Evolutionary conservation across 2,329 filamentous ascomycete genomes (phyloP).

Genomic region (Dendryphion nanum): DNA sequence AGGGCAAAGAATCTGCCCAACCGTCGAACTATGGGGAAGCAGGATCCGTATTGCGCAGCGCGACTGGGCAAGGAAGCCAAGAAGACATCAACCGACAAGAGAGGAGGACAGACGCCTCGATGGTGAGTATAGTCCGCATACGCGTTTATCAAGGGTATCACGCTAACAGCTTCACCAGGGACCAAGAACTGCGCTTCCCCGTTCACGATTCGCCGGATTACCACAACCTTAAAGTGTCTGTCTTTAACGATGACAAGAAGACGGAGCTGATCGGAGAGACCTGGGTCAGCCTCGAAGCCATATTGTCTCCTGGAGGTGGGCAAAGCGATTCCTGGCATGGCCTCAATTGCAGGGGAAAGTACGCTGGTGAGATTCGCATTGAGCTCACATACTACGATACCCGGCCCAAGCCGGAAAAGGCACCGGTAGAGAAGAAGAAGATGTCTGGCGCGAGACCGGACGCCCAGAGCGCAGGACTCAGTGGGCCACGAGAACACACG

Average conservation of each 20-base stretch:
- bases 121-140: conserved; percentile 75
- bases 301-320: conserved; percentile 84
- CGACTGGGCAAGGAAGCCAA: conserved; percentile 94
- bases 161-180: conserved; percentile 59
- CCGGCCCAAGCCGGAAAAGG: conserved; percentile 76
- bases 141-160: not conserved
- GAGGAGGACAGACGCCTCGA: conserved; percentile 91
- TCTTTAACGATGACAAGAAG: conserved; percentile 98
- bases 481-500: conserved; percentile 55
- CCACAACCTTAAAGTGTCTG: conserved; percentile 88
- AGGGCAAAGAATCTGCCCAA: conserved; percentile 97
- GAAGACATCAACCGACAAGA: conserved; percentile 90
- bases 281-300: conserved; percentile 78
- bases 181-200: conserved; percentile 92
- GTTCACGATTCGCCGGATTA: conserved; percentile 98
- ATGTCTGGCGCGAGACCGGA: conserved; percentile 31
- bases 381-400: conserved; percentile 96
- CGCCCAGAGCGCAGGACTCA: conserved; percentile 39
- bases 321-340: conserved; percentile 92
- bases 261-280: conserved; percentile 95
- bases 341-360: conserved; percentile 86
- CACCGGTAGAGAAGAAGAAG: conserved; percentile 55
- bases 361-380: conserved; percentile 89
- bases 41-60: conserved; percentile 95
- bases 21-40: conserved; percentile 95